Evolutionary conservation across 2,329 filamentous ascomycete species (phyloP).

Genomic region (Sarocladium oryzae): DNA sequence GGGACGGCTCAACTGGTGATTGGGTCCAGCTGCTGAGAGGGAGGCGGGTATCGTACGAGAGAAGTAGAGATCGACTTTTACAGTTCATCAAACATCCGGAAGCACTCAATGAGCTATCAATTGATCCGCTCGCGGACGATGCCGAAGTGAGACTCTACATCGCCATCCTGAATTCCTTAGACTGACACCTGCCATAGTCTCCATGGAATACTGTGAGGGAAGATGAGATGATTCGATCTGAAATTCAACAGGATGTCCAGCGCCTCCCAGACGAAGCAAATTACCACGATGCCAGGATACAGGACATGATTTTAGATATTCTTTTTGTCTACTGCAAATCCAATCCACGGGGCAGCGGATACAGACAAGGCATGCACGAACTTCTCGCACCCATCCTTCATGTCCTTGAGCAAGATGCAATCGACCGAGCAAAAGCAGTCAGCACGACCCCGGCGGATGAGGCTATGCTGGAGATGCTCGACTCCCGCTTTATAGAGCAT

Average conservation of each 20-base stretch:
- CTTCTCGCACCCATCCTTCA: constrained; percentile 83
- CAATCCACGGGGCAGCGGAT: constrained; percentile 77
- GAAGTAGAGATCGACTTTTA: constrained; percentile 67
- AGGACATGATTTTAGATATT: constrained; percentile 77
- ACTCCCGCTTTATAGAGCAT: constrained; percentile 73
- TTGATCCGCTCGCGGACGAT: constrained; percentile 85
- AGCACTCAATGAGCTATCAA: constrained; percentile 60
- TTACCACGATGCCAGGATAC: constrained; percentile 74
- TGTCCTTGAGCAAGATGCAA: constrained; percentile 74
- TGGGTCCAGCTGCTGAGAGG: constrained; percentile 65
- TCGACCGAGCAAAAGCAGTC: constrained; percentile 42
- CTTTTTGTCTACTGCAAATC: constrained; percentile 94
- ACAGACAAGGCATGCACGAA: constrained; percentile 99
- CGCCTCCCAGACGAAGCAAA: constrained; percentile 87
- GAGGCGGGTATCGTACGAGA: constrained; percentile 66
- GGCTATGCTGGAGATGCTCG: constrained; percentile 59
- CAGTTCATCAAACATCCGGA: constrained; percentile 81
- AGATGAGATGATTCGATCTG: constrained; percentile 76
- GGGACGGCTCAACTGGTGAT: constrained; percentile 53
- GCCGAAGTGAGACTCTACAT: constrained; percentile 34
- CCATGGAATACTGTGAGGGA: constrained; percentile 83
- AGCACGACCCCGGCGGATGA: constrained; percentile 35
- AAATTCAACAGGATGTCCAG: constrained; percentile 92
- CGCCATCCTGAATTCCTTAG: constrained; percentile 29
- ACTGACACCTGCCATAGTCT: constrained; percentile 46